These are phyloP conservation scores for Penicillium chermesinum DNA, from an alignment of 495 filamentous ascomycete species.

Conservation along the genomic window DNA sequence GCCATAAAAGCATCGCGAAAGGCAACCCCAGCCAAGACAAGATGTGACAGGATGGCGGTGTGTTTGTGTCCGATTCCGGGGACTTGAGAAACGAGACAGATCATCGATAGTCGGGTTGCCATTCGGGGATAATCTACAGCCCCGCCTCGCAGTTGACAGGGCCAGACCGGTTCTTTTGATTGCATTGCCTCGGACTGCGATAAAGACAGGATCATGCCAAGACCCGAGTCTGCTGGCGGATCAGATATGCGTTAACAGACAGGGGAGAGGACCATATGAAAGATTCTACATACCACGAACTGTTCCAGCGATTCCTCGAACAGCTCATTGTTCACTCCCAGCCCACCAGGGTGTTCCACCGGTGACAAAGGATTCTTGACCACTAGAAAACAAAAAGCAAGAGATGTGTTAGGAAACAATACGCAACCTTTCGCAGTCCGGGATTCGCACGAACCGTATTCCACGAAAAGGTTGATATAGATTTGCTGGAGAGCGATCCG, in stretches of 20 bases:
- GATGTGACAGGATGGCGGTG: slow-evolving; percentile 9
- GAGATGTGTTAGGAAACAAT: background rate
- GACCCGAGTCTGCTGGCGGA: slow-evolving; percentile 33
- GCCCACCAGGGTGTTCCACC: slow-evolving; percentile 79
- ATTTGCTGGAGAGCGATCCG: slow-evolving; percentile 94
- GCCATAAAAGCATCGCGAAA: slow-evolving; percentile 1
- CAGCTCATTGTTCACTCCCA: slow-evolving; percentile 87
- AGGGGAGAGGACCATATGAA: slow-evolving; percentile 2
- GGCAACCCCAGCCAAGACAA: background rate
- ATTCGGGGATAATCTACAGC: background rate
- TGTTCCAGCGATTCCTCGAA: slow-evolving; percentile 90
- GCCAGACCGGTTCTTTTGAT: background rate
- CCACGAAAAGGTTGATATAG: slow-evolving; percentile 94
- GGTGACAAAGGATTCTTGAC: slow-evolving; percentile 93
- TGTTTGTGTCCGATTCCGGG: background rate
- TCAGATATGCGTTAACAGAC: slow-evolving; percentile 21
- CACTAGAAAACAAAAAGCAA: slow-evolving; percentile 47
- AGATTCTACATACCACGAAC: slow-evolving; percentile 55
- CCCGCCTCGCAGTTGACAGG: background rate
- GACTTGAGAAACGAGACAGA: background rate
- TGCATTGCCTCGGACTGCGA: background rate
- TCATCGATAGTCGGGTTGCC: background rate
- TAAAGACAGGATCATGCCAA: slow-evolving; percentile 21
- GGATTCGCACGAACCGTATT: slow-evolving; percentile 66
- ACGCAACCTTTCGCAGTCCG: too few species aligned